phyloP scores from a whole-genome alignment of 495 filamentous ascomycete genomes.

The Aspergillus heteromorphus region DNA sequence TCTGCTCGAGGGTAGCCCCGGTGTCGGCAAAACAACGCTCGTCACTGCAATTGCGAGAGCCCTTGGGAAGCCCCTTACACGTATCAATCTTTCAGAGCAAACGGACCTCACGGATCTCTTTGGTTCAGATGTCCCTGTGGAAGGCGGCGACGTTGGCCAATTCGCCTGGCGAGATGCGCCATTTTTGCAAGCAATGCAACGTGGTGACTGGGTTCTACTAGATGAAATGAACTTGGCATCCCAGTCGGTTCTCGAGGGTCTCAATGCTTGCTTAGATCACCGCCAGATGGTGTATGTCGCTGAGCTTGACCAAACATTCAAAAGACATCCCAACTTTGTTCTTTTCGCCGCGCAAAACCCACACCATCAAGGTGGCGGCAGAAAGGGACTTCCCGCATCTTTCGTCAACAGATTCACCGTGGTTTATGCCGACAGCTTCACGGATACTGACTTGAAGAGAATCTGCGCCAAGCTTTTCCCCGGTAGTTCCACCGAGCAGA shows the following conservation, averaged over 20 bases:
- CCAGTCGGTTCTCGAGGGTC: constrained; percentile 91
- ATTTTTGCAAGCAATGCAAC: constrained; percentile 93
- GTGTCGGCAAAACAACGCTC: constrained; percentile 95
- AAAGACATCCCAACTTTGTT: constrained; percentile 78
- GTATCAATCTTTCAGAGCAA: constrained; percentile 97
- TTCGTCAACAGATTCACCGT: constrained; percentile 98
- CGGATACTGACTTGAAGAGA: constrained; percentile 66
- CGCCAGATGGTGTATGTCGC: constrained; percentile 93
- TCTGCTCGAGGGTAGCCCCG: constrained; percentile 89
- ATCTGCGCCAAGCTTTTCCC: constrained; percentile 79
- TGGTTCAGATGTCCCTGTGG: constrained; percentile 91
- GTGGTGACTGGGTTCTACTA: constrained; percentile 88
- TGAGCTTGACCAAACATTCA: constrained; percentile 89
- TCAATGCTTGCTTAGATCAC: constrained; percentile 97
- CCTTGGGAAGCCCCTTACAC: constrained; percentile 72
- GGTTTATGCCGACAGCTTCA: constrained; percentile 89
- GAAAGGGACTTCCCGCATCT: constrained; percentile 91
- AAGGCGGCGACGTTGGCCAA: constrained; percentile 77
- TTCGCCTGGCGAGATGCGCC: constrained; percentile 96
- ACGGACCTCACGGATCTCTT: constrained; percentile 97
- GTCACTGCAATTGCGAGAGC: constrained; percentile 75
- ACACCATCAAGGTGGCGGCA: constrained; percentile 90
- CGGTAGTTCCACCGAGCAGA: constrained; percentile 45
- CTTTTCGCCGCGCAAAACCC: constrained; percentile 98
- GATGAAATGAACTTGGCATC: constrained; percentile 99